Evolutionary conservation across 495 filamentous ascomycete species (phyloP).

Genomic region (Articulospora tetracladia): DNA sequence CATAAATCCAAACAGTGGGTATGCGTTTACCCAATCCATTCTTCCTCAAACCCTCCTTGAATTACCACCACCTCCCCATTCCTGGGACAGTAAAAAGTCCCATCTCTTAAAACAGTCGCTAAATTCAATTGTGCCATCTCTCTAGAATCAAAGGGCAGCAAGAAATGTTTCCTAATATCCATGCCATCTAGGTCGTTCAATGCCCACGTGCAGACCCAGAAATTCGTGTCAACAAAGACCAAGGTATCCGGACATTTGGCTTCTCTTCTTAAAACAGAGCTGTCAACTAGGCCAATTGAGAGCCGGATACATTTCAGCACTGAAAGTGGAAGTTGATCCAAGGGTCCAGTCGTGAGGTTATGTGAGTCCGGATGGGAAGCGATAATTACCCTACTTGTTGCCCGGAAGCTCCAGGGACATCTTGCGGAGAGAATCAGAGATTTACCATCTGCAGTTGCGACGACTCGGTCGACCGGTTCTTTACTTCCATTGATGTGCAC

Average conservation of each 20-base stretch:
- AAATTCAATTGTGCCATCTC: constrained; percentile 5
- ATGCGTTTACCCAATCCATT: neutral
- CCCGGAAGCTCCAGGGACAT: neutral
- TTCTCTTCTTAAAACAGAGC: too few species aligned
- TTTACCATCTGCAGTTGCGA: neutral
- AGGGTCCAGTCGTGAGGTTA: neutral
- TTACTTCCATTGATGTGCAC: constrained; percentile 1
- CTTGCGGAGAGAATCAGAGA: neutral
- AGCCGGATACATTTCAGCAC: neutral
- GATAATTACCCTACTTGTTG: neutral
- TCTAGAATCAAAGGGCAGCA: constrained; percentile 12
- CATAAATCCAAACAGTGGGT: too few species aligned
- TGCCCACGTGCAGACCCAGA: constrained; percentile 9
- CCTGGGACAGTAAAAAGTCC: constrained; percentile 9
- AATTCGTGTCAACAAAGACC: constrained; percentile 9
- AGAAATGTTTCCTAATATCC: constrained; percentile 8
- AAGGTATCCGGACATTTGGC: neutral
- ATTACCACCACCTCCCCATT: constrained; percentile 17
- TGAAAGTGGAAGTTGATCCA: neutral
- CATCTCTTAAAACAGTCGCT: neutral
- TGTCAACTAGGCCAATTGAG: neutral
- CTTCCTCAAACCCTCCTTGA: constrained; percentile 4
- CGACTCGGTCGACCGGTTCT: constrained; percentile 2
- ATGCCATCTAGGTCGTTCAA: neutral
- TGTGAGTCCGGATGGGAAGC: neutral